Percentiles rank a stretch among this genome's conserved stretches.
These are phyloP conservation scores for Tuctoria greenei DNA, from an alignment of 176 grass and related monocot genomes.

Conservation along the genomic window DNA sequence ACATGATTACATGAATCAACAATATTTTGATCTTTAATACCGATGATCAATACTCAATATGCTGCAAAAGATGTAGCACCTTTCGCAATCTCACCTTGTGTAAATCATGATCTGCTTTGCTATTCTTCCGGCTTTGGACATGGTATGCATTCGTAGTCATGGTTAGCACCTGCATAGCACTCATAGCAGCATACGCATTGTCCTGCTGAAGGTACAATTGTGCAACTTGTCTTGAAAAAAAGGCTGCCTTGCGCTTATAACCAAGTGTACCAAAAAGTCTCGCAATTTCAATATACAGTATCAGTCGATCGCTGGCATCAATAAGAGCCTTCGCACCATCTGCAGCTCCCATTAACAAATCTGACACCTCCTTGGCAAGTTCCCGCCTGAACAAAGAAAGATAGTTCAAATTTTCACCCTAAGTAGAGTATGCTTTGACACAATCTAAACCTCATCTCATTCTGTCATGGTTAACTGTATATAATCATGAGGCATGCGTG, in stretches of 20 bases:
- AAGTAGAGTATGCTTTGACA: constrained; percentile 12
- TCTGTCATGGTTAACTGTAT: constrained; percentile 8
- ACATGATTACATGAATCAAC: constrained; percentile 27
- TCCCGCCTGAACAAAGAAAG: constrained; percentile 59
- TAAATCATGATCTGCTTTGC: constrained; percentile 31
- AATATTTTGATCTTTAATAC: constrained; percentile 27
- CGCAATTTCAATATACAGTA: constrained; percentile 95
- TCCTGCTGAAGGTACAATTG: constrained; percentile 98
- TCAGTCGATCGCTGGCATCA: constrained; percentile 86
- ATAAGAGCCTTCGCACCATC: constrained; percentile 98
- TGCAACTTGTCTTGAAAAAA: constrained; percentile 98
- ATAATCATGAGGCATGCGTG: not conserved
- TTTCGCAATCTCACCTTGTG: constrained; percentile 41
- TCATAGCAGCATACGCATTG: constrained; percentile 83
- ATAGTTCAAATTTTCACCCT: not conserved
- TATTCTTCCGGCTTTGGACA: constrained; percentile 87
- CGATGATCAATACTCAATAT: constrained; percentile 6
- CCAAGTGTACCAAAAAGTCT: constrained; percentile 94
- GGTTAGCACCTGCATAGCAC: constrained; percentile 95
- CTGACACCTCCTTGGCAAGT: constrained; percentile 86
- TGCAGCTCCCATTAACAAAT: constrained; percentile 95
- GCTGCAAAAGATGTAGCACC: not conserved
- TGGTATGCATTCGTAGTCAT: constrained; percentile 87
- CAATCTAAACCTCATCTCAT: constrained; percentile 25
- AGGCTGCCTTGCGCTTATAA: constrained; percentile 92